A percentile compares a stretch with the other conserved stretches of the same genome.
Evolutionary conservation across 78 protist genomes (phyloP).

Genomic region (Isochrysis galbana): DNA sequence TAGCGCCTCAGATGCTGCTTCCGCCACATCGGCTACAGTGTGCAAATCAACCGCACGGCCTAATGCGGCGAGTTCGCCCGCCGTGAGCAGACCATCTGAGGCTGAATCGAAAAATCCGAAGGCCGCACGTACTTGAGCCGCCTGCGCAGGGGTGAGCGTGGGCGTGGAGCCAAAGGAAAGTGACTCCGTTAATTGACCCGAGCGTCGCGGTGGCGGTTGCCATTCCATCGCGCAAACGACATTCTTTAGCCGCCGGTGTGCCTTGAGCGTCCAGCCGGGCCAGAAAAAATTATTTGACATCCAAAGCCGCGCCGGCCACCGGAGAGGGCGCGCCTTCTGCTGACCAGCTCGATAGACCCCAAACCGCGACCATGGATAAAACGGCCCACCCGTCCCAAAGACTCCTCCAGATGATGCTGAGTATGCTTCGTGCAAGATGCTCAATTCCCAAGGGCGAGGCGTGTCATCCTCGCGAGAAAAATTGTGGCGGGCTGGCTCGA

Average conservation of each 20-base stretch:
- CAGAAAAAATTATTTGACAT: conserved; percentile 64
- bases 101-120: neutral
- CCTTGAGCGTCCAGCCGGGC: conserved; percentile 48
- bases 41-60: neutral
- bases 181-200: neutral
- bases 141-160: neutral
- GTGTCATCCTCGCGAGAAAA: conserved; percentile 13
- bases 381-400: neutral
- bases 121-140: neutral
- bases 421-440: neutral
- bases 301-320: conserved; percentile 32
- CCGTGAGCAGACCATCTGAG: neutral
- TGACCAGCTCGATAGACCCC: neutral
- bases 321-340: conserved; percentile 28
- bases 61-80: neutral
- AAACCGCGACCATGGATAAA: conserved; percentile 35
- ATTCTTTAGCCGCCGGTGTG: conserved; percentile 66
- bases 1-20: neutral
- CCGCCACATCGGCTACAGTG: neutral
- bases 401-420: neutral
- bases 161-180: neutral
- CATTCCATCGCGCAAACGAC: conserved; percentile 48
- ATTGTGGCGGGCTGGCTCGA: conserved; percentile 42
- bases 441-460: neutral
- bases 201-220: conserved; percentile 37